Base-by-base conservation (phyloP, 2,329 filamentous ascomycete species). In the Lasiodiplodia sp. region DNA sequence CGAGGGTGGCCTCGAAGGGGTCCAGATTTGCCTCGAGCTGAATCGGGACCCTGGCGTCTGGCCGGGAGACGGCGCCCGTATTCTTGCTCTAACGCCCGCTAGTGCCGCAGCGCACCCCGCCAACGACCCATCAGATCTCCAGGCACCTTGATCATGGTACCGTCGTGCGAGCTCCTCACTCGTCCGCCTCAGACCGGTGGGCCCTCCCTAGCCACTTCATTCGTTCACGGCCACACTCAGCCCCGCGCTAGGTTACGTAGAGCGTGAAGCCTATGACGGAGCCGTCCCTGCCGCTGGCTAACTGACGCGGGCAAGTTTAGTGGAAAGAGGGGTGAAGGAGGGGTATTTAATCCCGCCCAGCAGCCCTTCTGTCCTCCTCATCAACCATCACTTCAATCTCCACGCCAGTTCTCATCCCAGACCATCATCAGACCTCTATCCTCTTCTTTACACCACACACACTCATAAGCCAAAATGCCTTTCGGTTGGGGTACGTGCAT, bases 401-500 rank as follows among this genome's bases (percentile, higher is more conserved):
- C 60, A 25, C 44, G n/a, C 31, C 58, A 16, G 65, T n/a, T 18
- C 37, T 25, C 16, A 37, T 63, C 51, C 28, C 23, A 10, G 16
- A 31, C n/a, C 51, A 12, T 58, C 58, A 2, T 55, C 40, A 49
- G 63, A 57, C 21, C 21, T n/a, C 3, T 18, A 28, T 34, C 14
- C 25, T 38, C 21, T 6, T n/a, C 31, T 10, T 38, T 10, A 21
- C 49, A 5, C 31, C n/a, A 37, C 8, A n/a, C 28, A 16, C 21
- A 34, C 2, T 12, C 47, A 73, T 69, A 69, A 70, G 56, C 69
- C 74, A 83, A 66, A 58, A 84, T 83, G 82, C 75, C 75, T 75
- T 83, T 83, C 78, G 80, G 80, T 71, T 83, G 79, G 77, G 81
- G 81, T 82, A 72, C 56, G 75, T 66, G 40, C 31, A 38, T 56